These are phyloP conservation scores for Leccinum ochraceum DNA, from an alignment of 768 basidiomycete genomes.

Conservation along the genomic window DNA sequence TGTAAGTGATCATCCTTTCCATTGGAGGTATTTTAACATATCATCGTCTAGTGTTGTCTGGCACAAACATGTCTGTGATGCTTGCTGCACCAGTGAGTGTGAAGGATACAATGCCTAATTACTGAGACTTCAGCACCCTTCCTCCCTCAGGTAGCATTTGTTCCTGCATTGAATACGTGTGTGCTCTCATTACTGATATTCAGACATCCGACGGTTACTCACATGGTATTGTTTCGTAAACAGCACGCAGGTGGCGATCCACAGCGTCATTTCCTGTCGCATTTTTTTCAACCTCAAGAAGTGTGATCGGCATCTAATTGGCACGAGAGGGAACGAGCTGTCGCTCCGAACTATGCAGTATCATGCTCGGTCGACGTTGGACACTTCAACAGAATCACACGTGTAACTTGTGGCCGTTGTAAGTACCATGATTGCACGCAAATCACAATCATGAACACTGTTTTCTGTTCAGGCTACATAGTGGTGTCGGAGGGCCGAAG, in stretches of 20 bases:
- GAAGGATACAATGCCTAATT: not conserved
- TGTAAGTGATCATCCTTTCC: slow-evolving; percentile 4
- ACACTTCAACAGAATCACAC: not conserved
- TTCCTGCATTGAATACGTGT: slow-evolving; percentile 24
- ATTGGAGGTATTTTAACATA: not conserved
- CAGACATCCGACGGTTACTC: not conserved
- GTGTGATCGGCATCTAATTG: slow-evolving; percentile 8
- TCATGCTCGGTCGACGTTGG: not conserved
- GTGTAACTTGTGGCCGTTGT: too few species aligned
- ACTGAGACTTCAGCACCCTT: not conserved
- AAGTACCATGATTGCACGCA: too few species aligned
- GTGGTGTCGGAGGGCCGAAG: too few species aligned
- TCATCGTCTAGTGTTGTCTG: slow-evolving; percentile 13
- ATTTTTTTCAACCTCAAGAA: slow-evolving; percentile 13
- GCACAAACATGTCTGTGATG: slow-evolving; percentile 16
- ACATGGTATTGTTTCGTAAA: not conserved
- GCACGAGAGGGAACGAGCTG: not conserved
- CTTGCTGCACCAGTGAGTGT: slow-evolving; percentile 23
- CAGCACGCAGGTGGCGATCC: slow-evolving; percentile 31
- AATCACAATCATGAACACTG: too few species aligned
- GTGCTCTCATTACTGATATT: slow-evolving; percentile 6
- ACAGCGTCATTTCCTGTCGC: slow-evolving; percentile 25
- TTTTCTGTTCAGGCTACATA: too few species aligned
- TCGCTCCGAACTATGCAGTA: slow-evolving; percentile 13
- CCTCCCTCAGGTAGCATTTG: slow-evolving; percentile 13